Evolutionary conservation across 306 rosid genomes (phyloP).

Genomic region (Citrullus colocynthis): DNA sequence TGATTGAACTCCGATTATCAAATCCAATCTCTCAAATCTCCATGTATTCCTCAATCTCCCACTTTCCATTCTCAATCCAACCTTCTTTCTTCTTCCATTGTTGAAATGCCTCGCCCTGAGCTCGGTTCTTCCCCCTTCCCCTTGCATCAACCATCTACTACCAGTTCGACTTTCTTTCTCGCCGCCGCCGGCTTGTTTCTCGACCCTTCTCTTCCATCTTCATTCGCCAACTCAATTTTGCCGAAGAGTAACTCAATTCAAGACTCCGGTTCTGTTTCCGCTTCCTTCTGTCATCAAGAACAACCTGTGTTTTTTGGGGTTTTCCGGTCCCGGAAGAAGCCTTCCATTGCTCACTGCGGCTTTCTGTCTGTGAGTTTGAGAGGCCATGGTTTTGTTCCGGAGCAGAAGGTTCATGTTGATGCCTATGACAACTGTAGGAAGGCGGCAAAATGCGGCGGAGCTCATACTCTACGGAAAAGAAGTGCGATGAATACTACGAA

Average conservation of each 20-base stretch:
- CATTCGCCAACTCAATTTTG: constrained; percentile 31
- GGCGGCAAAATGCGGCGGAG: constrained; percentile 10
- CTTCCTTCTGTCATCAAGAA: constrained; percentile 8
- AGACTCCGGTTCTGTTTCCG: constrained; percentile 14
- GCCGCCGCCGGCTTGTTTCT: constrained; percentile 57
- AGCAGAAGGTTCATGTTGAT: constrained; percentile 30
- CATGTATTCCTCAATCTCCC: constrained; percentile 8
- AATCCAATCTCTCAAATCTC: not conserved
- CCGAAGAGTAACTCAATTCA: constrained; percentile 10
- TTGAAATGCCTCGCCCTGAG: constrained; percentile 29
- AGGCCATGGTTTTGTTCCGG: constrained; percentile 28
- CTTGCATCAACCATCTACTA: constrained; percentile 8
- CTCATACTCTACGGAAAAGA: constrained; percentile 26
- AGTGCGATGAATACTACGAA: constrained; percentile 71
- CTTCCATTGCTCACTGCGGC: constrained; percentile 15
- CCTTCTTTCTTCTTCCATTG: not conserved
- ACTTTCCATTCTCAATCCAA: not conserved
- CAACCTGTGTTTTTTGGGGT: constrained; percentile 5
- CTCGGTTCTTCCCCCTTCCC: constrained; percentile 2
- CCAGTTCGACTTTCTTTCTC: constrained; percentile 19
- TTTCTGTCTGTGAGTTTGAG: constrained; percentile 66
- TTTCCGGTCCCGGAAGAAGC: constrained; percentile 15
- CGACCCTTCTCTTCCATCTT: constrained; percentile 41
- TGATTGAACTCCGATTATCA: not conserved
- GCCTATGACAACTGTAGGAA: constrained; percentile 36